Percentiles rank a stretch among this genome's conserved stretches.
Conservation (phyloP, 192 early-diverging fungal genomes). For the Linnemannia schmuckeri region DNA sequence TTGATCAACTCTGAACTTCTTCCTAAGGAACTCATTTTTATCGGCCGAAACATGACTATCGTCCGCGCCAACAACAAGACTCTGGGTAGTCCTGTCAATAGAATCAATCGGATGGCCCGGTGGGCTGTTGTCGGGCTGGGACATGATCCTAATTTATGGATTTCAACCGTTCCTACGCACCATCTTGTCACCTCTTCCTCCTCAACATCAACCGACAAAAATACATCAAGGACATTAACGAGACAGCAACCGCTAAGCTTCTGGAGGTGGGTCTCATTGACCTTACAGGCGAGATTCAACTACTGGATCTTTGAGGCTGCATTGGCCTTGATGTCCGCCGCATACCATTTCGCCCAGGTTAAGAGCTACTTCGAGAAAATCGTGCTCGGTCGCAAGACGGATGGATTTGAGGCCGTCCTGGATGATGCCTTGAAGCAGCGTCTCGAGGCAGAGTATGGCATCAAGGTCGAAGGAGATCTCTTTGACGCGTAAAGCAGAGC, state of each 20-base stretch:
- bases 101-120: constrained; percentile 87
- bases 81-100: constrained; percentile 88
- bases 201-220: background rate
- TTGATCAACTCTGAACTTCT: constrained; percentile 76
- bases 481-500: constrained; percentile 75
- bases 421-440: constrained; percentile 77
- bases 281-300: constrained; percentile 48
- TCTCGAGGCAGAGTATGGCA: constrained; percentile 83
- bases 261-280: constrained; percentile 28
- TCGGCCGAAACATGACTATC: constrained; percentile 90
- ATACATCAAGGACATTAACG: background rate
- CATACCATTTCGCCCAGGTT: constrained; percentile 67
- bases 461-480: constrained; percentile 78
- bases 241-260: constrained; percentile 5
- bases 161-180: background rate
- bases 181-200: constrained; percentile 1
- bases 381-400: constrained; percentile 40
- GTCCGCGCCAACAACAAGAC: constrained; percentile 88
- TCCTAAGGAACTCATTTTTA: constrained; percentile 92
- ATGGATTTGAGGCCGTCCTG: constrained; percentile 81
- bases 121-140: constrained; percentile 77
- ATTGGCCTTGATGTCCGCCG: constrained; percentile 68
- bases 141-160: constrained; percentile 58
- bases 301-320: constrained; percentile 70
- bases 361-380: constrained; percentile 57